These are phyloP conservation scores for Thuidium tamariscinum DNA, from an alignment of 225 moss, liverwort and hornwort genomes.

Conservation along the genomic window DNA sequence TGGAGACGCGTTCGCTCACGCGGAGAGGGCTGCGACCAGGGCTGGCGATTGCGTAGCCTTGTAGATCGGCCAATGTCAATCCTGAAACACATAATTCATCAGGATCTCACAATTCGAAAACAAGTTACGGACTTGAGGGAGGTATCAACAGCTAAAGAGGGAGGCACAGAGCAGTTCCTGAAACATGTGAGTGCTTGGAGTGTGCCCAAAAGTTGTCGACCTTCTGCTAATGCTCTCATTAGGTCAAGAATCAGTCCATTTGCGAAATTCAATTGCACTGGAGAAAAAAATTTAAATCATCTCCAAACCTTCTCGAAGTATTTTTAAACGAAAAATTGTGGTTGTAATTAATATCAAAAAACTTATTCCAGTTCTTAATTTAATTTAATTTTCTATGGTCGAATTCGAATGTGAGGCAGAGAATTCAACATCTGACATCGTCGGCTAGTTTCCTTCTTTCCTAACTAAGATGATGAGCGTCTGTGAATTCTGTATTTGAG, in stretches of 20 bases:
- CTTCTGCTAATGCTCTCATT: background rate
- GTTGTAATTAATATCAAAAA: background rate
- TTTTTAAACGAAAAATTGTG: background rate
- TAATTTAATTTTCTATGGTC: background rate
- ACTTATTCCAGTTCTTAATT: background rate
- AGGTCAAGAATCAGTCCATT: background rate
- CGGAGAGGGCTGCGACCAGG: background rate
- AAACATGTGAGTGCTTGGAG: background rate
- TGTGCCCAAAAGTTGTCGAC: background rate
- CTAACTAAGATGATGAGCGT: background rate
- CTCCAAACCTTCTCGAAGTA: background rate
- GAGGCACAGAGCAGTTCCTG: background rate
- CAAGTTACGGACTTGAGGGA: background rate
- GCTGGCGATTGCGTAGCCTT: background rate
- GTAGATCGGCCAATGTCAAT: constrained; percentile 23
- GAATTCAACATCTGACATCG: background rate
- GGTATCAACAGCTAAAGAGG: background rate
- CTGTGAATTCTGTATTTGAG: background rate
- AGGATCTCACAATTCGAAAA: background rate
- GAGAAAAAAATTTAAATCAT: background rate
- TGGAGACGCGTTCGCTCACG: background rate
- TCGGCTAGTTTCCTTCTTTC: background rate
- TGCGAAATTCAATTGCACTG: background rate
- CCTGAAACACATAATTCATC: constrained; percentile 4
- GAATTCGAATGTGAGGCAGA: background rate